Evolutionary conservation across 208 protist genomes (phyloP), one percentile per base, ranked within the genome.

Genomic region (Wallacemonas collosoma): DNA sequence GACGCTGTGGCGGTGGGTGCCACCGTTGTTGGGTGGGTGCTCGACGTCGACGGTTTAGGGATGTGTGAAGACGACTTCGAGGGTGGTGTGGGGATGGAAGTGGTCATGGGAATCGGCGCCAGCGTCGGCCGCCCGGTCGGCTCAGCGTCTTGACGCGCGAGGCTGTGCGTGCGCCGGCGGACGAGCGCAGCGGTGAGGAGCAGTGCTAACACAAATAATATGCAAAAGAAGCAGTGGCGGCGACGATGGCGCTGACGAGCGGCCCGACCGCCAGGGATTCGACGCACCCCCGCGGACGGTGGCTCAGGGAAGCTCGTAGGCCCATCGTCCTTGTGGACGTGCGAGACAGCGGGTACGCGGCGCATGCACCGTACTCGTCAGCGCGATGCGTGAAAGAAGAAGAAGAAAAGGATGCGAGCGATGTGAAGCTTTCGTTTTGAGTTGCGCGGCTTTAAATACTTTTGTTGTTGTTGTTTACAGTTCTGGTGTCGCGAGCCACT

Each of bases 81-180:
- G 26, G 26, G 26, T 26, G 26, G 26, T 26, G 26, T 26, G 26
- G 26, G 26, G 26, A 26, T 26, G 26, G 26, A 26, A 26, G 26
- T 26, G 0, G 26, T 26, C 26, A 26, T 1, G 26, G 26, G 26
- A 26, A 26, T 26, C 26, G 26, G 26, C 26, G 26, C 26, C 26
- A 26, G 26, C 26, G 26, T 26, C 0, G 26, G 26, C 26, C 26
- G 26, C 26, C 26, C 26, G 26, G 45, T 50, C 45, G 45, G 45
- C 45, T 75, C 70, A 5, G 26, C 62, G 6, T 65, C 64, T 2
- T 65, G 61, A 40, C 60, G 54, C n/a, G 71, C 12, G 26, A 75
- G 40, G 41, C 64, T 68, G 58, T 58, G 70, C 64, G 71, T 62
- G 41, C 75, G 75, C 14, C 26, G 26, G 26, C 26, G 26, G 26